Evolutionary conservation across 2,329 filamentous ascomycete genomes (phyloP).

Genomic region (Aureobasidium sp.): DNA sequence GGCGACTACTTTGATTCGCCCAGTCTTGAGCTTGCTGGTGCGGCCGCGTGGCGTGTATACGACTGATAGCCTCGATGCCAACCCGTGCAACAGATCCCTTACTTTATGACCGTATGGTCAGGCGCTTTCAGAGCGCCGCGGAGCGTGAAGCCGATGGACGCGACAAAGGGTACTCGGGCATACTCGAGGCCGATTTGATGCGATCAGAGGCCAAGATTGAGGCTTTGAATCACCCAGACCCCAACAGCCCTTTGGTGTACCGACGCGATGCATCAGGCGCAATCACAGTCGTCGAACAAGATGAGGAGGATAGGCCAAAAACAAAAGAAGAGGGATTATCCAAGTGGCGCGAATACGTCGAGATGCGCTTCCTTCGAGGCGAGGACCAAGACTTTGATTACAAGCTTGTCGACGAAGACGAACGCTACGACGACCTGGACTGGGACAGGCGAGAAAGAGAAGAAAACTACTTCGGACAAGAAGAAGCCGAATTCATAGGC

Average conservation of each 20-base stretch:
- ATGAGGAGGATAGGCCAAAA: slow-evolving; percentile 42
- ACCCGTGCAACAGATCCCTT: slow-evolving; percentile 52
- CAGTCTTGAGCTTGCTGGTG: slow-evolving; percentile 54
- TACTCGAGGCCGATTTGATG: slow-evolving; percentile 67
- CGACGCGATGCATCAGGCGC: slow-evolving; percentile 44
- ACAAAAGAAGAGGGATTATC: slow-evolving; percentile 58
- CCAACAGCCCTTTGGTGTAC: slow-evolving; percentile 42
- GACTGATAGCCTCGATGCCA: slow-evolving; percentile 10
- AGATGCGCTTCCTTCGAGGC: slow-evolving; percentile 64
- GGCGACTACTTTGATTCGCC: slow-evolving; percentile 59
- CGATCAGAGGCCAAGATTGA: slow-evolving; percentile 68
- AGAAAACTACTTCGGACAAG: slow-evolving; percentile 72
- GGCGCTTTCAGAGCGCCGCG: slow-evolving; percentile 62
- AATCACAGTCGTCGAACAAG: slow-evolving; percentile 49
- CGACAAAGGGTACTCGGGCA: slow-evolving; percentile 67
- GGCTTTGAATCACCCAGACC: slow-evolving; percentile 47
- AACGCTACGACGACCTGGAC: slow-evolving; percentile 59
- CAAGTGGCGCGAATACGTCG: slow-evolving; percentile 65
- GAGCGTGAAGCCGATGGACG: slow-evolving; percentile 68
- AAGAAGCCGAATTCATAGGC: slow-evolving; percentile 42
- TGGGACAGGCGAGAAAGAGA: slow-evolving; percentile 54
- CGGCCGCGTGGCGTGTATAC: slow-evolving; percentile 9
- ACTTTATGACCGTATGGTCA: slow-evolving; percentile 72
- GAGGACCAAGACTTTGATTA: slow-evolving; percentile 76
- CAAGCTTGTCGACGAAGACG: slow-evolving; percentile 56